These are phyloP conservation scores for Alternaria alternata DNA, from an alignment of 2,329 filamentous ascomycete species.

Conservation along the genomic window DNA sequence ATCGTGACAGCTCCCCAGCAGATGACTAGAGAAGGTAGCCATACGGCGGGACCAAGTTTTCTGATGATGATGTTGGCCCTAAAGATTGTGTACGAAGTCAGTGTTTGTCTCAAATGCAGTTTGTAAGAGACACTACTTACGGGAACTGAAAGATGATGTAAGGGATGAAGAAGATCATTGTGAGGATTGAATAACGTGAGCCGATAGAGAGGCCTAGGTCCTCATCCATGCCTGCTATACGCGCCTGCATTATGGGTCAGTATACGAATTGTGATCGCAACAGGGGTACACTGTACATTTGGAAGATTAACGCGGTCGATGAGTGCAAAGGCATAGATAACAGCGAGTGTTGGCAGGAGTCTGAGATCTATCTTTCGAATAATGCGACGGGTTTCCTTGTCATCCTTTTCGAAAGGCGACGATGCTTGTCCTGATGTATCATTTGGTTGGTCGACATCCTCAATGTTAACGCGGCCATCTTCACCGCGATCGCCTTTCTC, in stretches of 20 bases:
- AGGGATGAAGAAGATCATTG: constrained; percentile 19
- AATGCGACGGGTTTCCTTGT: constrained; percentile 39
- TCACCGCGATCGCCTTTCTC: background rate
- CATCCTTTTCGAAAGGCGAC: constrained; percentile 7
- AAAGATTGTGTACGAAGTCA: background rate
- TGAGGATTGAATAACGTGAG: constrained; percentile 23
- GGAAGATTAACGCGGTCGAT: constrained; percentile 30
- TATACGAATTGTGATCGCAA: fast-evolving
- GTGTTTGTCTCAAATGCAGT: background rate
- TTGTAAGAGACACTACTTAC: background rate
- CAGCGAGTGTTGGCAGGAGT: constrained; percentile 44
- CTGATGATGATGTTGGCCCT: constrained; percentile 24
- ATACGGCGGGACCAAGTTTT: constrained; percentile 35
- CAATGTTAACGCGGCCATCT: background rate
- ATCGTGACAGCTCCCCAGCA: constrained; percentile 29
- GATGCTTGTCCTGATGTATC: constrained; percentile 9
- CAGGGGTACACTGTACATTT: constrained; percentile 8
- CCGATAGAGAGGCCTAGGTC: constrained; percentile 26
- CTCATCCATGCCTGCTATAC: constrained; percentile 25
- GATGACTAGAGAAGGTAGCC: constrained; percentile 37
- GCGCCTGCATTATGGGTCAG: background rate
- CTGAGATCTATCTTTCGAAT: constrained; percentile 48
- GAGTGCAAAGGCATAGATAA: constrained; percentile 36
- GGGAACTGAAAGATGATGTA: constrained; percentile 40
- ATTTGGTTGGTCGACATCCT: background rate